Percentiles rank a stretch among this genome's conserved stretches.
These are phyloP conservation scores for Udeniomyces megalosporus DNA, from an alignment of 768 basidiomycete genomes.

Conservation along the genomic window DNA sequence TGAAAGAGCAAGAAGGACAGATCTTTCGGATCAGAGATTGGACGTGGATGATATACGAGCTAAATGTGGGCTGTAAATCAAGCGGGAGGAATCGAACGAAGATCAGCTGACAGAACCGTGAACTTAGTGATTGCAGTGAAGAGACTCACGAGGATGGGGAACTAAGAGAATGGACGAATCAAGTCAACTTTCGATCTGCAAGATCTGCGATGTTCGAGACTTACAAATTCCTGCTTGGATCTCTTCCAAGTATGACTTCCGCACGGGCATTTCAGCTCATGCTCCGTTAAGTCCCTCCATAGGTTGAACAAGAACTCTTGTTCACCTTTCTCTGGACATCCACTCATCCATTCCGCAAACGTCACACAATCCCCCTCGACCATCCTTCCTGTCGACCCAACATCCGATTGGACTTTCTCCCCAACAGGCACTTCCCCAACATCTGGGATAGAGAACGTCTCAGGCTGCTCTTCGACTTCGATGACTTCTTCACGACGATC, in stretches of 20 bases:
- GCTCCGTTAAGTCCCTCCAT: constrained; percentile 10
- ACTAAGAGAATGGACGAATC: too few relatives aligned
- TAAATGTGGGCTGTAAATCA: constrained; percentile 50
- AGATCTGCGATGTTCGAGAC: not conserved
- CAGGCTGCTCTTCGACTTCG: constrained; percentile 69
- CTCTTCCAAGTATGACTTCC: constrained; percentile 37
- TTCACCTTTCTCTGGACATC: too few relatives aligned
- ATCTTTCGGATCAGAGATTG: constrained; percentile 41
- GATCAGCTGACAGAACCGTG: too few relatives aligned
- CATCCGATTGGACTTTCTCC: too few relatives aligned
- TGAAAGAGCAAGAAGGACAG: constrained; percentile 45
- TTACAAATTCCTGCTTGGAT: constrained; percentile 50
- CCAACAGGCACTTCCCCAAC: too few relatives aligned
- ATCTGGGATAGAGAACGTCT: constrained; percentile 37
- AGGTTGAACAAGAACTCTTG: not conserved
- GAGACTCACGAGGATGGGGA: constrained; percentile 55
- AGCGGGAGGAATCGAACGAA: too few relatives aligned
- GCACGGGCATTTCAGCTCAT: constrained; percentile 1
- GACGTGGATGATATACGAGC: constrained; percentile 50
- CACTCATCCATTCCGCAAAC: constrained; percentile 59
- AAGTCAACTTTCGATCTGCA: too few relatives aligned
- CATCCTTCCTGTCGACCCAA: too few relatives aligned
- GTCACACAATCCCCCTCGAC: constrained; percentile 2
- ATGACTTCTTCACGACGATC: constrained; percentile 81
- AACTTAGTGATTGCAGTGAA: not conserved